These are phyloP conservation scores for Suillus fuscotomentosus DNA, from an alignment of 768 basidiomycete species.

Conservation along the genomic window DNA sequence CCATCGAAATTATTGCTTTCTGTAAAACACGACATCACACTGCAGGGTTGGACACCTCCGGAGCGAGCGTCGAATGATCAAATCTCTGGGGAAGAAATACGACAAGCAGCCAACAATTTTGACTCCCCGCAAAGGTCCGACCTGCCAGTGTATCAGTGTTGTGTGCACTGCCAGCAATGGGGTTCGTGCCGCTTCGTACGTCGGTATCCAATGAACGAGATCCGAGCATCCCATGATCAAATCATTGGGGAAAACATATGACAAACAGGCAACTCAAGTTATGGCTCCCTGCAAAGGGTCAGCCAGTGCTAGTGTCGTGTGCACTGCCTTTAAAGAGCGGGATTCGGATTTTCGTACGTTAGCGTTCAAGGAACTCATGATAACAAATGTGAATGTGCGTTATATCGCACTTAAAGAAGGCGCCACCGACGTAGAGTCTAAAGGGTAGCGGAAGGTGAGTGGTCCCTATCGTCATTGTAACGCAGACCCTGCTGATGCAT, in stretches of 20 bases:
- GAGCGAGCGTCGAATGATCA: conserved; percentile 57
- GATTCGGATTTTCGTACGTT: conserved; percentile 55
- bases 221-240: conserved; percentile 37
- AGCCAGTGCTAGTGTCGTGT: conserved; percentile 8
- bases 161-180: not conserved
- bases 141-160: conserved; percentile 1
- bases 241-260: conserved; percentile 48
- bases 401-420: conserved; percentile 60
- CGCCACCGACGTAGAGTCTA: conserved; percentile 48
- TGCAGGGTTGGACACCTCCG: conserved; percentile 28
- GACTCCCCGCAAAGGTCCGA: conserved; percentile 67
- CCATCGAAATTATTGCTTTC: conserved; percentile 54
- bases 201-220: too few species aligned
- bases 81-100: conserved; percentile 27
- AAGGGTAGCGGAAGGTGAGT: conserved; percentile 45
- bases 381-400: conserved; percentile 51
- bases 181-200: not conserved
- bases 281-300: conserved; percentile 73
- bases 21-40: conserved; percentile 55
- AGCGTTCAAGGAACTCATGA: conserved; percentile 48
- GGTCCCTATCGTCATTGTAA: not conserved
- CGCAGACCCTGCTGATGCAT: not conserved
- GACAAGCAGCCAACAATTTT: conserved; percentile 45
- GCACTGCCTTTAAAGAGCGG: not conserved
- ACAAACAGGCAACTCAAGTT: conserved; percentile 56